Conservation (phyloP, 2,329 filamentous ascomycete genomes). For the Seiridium cupressi region DNA sequence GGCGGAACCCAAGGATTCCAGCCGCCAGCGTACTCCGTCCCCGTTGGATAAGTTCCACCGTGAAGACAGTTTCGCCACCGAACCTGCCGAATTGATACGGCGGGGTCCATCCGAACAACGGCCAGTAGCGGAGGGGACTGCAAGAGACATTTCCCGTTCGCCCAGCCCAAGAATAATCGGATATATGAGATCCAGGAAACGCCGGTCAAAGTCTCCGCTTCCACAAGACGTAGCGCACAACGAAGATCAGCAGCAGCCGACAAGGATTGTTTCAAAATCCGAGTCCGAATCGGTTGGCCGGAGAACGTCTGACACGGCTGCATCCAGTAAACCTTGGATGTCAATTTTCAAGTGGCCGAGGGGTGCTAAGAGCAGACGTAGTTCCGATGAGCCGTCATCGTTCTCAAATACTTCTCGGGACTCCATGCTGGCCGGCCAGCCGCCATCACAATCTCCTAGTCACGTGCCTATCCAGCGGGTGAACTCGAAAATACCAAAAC, state of each 20-base stretch:
- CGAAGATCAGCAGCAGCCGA: slow-evolving; percentile 23
- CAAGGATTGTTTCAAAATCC: slow-evolving; percentile 25
- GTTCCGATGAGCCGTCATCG: slow-evolving; percentile 62
- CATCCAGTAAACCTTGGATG: slow-evolving; percentile 55
- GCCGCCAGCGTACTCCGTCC: slow-evolving; percentile 18
- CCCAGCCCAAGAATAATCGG: slow-evolving; percentile 31
- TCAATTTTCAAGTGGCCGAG: slow-evolving; percentile 71
- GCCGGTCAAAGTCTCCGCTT: slow-evolving; percentile 48
- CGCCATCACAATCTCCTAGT: slow-evolving; percentile 29
- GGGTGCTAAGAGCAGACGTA: slow-evolving; percentile 51
- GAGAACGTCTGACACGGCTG: slow-evolving; percentile 50
- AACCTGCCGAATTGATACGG: slow-evolving; percentile 16
- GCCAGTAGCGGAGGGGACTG: slow-evolving; percentile 13
- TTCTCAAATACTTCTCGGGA: slow-evolving; percentile 91
- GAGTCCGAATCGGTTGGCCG: slow-evolving; percentile 51
- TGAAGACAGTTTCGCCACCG: slow-evolving; percentile 44
- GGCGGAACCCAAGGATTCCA: slow-evolving; percentile 13
- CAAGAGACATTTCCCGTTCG: slow-evolving; percentile 18
- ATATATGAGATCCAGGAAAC: slow-evolving; percentile 45
- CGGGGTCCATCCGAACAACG: slow-evolving; percentile 11
- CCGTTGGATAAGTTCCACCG: slow-evolving; percentile 47
- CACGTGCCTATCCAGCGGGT: slow-evolving; percentile 28
- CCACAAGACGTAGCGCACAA: slow-evolving; percentile 37
- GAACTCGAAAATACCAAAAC: slow-evolving; percentile 58
- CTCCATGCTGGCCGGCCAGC: slow-evolving; percentile 61